Evolutionary conservation across 352 stramenopile species (phyloP).

Genomic region (Discostella stelligera): DNA sequence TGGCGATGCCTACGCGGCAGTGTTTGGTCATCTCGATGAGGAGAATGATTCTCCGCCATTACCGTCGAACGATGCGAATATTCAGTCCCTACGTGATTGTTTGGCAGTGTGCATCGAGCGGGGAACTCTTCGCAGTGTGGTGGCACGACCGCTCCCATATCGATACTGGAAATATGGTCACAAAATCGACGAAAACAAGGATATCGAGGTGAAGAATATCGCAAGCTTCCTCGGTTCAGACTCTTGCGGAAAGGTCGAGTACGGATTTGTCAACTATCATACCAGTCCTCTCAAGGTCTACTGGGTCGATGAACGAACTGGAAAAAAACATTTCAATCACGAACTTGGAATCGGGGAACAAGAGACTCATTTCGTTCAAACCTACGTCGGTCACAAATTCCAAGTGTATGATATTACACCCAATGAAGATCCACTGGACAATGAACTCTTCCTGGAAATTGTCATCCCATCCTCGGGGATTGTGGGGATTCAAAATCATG

Average conservation of each 20-base stretch:
- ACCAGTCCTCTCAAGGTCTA: constrained; percentile 46
- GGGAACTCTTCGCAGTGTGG: constrained; percentile 24
- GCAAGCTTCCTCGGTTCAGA: constrained; percentile 23
- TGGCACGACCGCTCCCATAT: constrained; percentile 36
- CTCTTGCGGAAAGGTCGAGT: constrained; percentile 52
- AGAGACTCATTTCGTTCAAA: constrained; percentile 64
- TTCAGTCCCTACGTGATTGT: constrained; percentile 17
- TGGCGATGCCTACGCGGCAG: constrained; percentile 9
- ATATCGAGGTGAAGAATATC: constrained; percentile 6
- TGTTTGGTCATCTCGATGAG: constrained; percentile 36
- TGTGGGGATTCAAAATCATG: constrained; percentile 37
- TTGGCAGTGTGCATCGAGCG: constrained; percentile 37
- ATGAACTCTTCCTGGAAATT: constrained; percentile 41
- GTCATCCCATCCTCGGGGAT: constrained; percentile 28
- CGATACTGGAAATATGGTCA: constrained; percentile 35
- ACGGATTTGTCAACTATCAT: constrained; percentile 68
- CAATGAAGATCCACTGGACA: constrained; percentile 32
- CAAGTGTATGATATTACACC: constrained; percentile 39
- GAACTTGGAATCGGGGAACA: constrained; percentile 54
- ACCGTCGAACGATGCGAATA: background rate
- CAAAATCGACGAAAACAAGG: constrained; percentile 18
- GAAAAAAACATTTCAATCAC: constrained; percentile 29
- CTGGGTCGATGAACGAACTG: constrained; percentile 46
- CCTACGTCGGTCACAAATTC: constrained; percentile 71
- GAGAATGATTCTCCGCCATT: background rate